Percentiles rank a stretch among this genome's conserved stretches.
Evolutionary conservation across 768 basidiomycete species (phyloP).

Genomic region (Russula lepida): DNA sequence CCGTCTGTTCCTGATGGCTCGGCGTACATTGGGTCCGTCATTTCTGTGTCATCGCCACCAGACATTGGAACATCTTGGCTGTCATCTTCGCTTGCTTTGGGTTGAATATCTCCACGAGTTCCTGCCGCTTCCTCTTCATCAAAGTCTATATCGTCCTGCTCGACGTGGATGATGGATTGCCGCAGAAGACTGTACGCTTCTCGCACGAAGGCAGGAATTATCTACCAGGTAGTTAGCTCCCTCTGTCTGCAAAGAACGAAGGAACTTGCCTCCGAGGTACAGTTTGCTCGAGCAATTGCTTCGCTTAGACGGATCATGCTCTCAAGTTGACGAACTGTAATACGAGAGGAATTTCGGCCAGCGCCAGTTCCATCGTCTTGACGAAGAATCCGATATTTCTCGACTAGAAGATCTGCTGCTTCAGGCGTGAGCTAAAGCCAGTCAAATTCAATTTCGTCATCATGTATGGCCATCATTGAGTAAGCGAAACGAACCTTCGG

Average conservation of each 20-base stretch:
- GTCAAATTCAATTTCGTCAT: conserved; percentile 5
- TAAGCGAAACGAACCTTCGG: conserved; percentile 59
- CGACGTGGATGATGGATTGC: conserved; percentile 98
- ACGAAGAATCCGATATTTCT: conserved; percentile 86
- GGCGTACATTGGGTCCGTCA: conserved; percentile 39
- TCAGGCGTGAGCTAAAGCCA: conserved; percentile 72
- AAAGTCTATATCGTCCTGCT: conserved; percentile 97
- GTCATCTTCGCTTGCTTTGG: conserved; percentile 35
- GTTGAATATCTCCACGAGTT: conserved; percentile 36
- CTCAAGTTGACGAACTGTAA: conserved; percentile 96
- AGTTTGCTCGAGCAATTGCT: conserved; percentile 95
- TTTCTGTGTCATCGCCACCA: conserved; percentile 48
- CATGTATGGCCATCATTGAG: background rate
- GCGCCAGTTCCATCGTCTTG: conserved; percentile 88
- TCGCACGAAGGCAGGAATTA: conserved; percentile 87
- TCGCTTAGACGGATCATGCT: conserved; percentile 98
- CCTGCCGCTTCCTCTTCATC: conserved; percentile 80
- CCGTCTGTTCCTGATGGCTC: conserved; percentile 26
- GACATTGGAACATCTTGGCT: conserved; percentile 59
- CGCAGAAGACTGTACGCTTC: conserved; percentile 91
- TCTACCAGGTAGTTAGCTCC: conserved; percentile 39
- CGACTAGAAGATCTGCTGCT: conserved; percentile 86
- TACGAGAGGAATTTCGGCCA: conserved; percentile 88
- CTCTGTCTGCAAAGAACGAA: background rate
- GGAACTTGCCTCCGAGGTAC: conserved; percentile 70